These are phyloP conservation scores for Fagus crenata DNA, from an alignment of 306 rosid species.

Conservation along the genomic window DNA sequence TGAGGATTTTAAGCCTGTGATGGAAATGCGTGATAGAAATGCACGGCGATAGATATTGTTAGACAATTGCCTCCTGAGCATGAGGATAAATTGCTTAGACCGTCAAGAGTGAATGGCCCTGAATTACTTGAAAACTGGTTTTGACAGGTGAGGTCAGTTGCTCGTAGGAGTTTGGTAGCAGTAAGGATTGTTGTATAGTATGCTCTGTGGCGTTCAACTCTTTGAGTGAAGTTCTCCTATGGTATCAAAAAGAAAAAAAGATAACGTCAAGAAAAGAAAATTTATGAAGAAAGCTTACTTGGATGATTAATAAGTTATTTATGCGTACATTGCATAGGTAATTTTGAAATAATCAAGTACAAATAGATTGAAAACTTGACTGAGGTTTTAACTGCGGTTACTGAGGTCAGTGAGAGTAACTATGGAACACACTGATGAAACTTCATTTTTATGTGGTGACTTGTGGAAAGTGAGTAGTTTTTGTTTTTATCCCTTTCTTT, in stretches of 20 bases:
- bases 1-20: background rate
- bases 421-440: background rate
- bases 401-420: background rate
- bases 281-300: background rate
- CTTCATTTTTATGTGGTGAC: background rate
- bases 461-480: background rate
- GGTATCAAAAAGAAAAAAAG: too few species aligned
- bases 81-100: too few species aligned
- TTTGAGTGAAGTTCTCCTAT: too few species aligned
- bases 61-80: too few species aligned
- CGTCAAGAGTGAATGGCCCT: too few species aligned
- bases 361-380: background rate
- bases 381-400: background rate
- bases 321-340: background rate
- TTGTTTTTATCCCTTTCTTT: too few species aligned
- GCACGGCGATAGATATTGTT: background rate
- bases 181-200: too few species aligned
- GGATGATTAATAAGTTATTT: background rate
- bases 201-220: too few species aligned
- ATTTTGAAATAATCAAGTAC: background rate
- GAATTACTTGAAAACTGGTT: too few species aligned
- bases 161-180: too few species aligned
- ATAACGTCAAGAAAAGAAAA: background rate
- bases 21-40: background rate
- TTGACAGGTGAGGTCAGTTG: too few species aligned